A percentile compares a stretch with the other conserved stretches of the same genome.
Conservation (phyloP, 768 basidiomycete genomes). For the Lentinula aciculospora region DNA sequence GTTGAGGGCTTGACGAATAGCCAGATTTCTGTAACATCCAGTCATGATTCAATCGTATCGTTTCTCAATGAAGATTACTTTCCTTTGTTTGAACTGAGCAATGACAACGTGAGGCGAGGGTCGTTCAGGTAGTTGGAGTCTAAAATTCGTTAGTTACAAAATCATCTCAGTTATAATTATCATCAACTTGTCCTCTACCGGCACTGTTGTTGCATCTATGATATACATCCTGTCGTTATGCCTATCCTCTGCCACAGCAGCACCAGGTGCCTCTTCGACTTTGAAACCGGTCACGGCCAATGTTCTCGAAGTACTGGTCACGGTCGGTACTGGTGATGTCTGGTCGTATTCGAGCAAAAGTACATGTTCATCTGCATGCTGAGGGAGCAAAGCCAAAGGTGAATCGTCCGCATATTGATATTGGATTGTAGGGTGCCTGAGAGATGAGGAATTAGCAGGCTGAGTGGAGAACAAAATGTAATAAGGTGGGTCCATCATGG, state of each 20-base stretch:
- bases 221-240: constrained; percentile 72
- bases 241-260: constrained; percentile 43
- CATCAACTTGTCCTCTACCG: constrained; percentile 44
- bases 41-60: background rate
- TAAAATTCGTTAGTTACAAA: constrained; percentile 1
- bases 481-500: constrained; percentile 34
- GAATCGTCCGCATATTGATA: constrained; percentile 82
- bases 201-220: constrained; percentile 50
- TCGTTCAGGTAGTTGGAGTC: constrained; percentile 25
- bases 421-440: constrained; percentile 69
- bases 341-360: constrained; percentile 69
- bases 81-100: constrained; percentile 69
- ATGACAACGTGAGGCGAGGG: constrained; percentile 46
- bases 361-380: constrained; percentile 59
- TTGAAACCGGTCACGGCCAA: constrained; percentile 52
- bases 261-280: constrained; percentile 70
- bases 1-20: constrained; percentile 51
- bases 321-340: constrained; percentile 31
- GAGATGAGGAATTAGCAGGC: constrained; percentile 35
- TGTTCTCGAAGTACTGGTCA: constrained; percentile 44
- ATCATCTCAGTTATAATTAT: background rate
- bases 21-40: constrained; percentile 35
- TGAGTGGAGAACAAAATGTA: constrained; percentile 60
- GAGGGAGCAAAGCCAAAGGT: constrained; percentile 58
- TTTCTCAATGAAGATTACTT: constrained; percentile 6